These are phyloP conservation scores for Kwoniella dejecticola DNA, from an alignment of 768 basidiomycete genomes.

Conservation along the genomic window DNA sequence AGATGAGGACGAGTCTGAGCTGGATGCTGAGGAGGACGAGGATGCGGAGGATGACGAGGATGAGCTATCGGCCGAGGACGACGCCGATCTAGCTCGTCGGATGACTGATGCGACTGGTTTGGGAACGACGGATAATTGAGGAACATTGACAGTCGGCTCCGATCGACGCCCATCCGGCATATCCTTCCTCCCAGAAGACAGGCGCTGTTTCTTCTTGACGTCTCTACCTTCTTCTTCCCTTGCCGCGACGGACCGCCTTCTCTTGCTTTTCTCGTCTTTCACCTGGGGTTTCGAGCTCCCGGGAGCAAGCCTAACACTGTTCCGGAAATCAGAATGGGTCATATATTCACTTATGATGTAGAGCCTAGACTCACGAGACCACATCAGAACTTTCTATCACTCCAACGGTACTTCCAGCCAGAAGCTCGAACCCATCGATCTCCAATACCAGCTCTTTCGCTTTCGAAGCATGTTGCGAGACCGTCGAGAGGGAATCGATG, in stretches of 20 bases:
- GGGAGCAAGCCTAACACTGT: slow-evolving; percentile 27
- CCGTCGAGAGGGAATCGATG: slow-evolving; percentile 25
- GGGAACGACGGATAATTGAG: too few relatives aligned
- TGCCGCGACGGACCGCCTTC: not conserved
- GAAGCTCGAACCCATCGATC: slow-evolving; percentile 51
- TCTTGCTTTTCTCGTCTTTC: not conserved
- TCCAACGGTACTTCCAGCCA: slow-evolving; percentile 71
- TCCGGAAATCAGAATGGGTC: not conserved
- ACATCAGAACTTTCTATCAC: slow-evolving; percentile 67
- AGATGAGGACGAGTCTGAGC: slow-evolving; percentile 10
- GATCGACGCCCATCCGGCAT: too few relatives aligned
- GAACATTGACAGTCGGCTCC: too few relatives aligned
- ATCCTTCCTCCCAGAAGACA: too few relatives aligned
- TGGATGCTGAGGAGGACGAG: slow-evolving; percentile 10
- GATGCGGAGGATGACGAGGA: slow-evolving; percentile 6
- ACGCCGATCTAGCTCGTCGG: slow-evolving; percentile 11
- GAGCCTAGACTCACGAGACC: slow-evolving; percentile 28
- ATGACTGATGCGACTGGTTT: too few relatives aligned
- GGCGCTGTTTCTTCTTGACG: slow-evolving; percentile 11
- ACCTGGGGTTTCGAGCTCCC: slow-evolving; percentile 15
- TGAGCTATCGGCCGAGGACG: slow-evolving; percentile 16
- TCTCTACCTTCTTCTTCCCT: not conserved
- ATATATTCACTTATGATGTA: not conserved
- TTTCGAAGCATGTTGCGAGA: slow-evolving; percentile 12
- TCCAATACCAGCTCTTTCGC: slow-evolving; percentile 32